A percentile compares a stretch with the other conserved stretches of the same genome.
Evolutionary conservation across 352 stramenopile genomes (phyloP).

Genomic region (Aphanomyces cochlioides): DNA sequence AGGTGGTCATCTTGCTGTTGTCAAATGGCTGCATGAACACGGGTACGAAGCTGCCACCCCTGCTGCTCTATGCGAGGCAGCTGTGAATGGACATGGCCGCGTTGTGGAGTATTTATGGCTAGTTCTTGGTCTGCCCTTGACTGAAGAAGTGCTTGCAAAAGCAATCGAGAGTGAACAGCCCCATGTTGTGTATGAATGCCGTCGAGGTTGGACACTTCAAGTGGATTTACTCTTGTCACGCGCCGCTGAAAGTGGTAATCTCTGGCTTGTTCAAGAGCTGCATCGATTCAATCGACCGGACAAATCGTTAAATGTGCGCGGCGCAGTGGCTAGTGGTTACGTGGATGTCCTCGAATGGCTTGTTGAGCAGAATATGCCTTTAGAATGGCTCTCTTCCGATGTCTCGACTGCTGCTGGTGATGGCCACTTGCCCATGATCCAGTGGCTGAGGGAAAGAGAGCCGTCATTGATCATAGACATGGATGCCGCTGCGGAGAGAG

Average conservation of each 20-base stretch:
- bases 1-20: neutral
- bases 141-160: too few relatives aligned
- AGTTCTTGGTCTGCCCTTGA: neutral
- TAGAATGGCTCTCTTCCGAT: neutral
- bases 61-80: neutral
- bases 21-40: constrained; percentile 8
- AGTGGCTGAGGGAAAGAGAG: too few relatives aligned
- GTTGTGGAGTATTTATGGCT: neutral
- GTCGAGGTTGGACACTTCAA: too few relatives aligned
- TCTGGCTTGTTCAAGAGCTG: neutral
- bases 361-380: neutral
- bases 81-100: neutral
- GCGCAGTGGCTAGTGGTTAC: neutral
- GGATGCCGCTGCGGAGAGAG: too few relatives aligned
- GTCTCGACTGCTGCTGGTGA: neutral
- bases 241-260: neutral
- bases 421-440: neutral
- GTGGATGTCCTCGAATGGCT: neutral
- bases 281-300: neutral
- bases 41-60: constrained; percentile 3
- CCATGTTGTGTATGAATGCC: too few relatives aligned
- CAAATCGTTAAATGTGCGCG: neutral
- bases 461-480: too few relatives aligned
- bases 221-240: neutral
- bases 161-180: too few relatives aligned